These are phyloP conservation scores for Meyerozyma athensensis DNA, from an alignment of 1,139 yeast species.

Conservation along the genomic window DNA sequence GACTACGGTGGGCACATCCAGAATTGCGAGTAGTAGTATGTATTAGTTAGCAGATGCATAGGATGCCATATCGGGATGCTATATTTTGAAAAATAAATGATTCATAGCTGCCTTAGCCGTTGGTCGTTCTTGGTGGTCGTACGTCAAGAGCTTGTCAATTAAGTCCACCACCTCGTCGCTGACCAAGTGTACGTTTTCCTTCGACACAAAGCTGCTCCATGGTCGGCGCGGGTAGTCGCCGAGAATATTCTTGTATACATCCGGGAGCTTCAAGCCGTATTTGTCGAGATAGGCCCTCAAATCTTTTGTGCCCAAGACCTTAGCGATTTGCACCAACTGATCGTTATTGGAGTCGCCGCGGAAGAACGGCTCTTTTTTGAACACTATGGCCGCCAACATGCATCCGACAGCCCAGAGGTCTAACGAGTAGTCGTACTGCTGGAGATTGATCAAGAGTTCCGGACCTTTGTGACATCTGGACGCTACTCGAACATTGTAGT, in stretches of 20 bases:
- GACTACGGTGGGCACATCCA: no score
- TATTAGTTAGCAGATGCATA: no score
- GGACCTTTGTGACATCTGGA: conserved; percentile 99
- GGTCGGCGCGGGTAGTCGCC: conserved; percentile 80
- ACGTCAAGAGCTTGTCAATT: conserved; percentile 75
- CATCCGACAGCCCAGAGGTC: conserved; percentile 98
- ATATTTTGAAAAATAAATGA: conserved; percentile 35
- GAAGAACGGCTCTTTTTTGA: conserved; percentile 95
- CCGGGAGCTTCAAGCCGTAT: conserved; percentile 71
- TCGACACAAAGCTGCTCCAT: conserved; percentile 80
- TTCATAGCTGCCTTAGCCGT: conserved; percentile 95
- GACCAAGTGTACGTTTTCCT: conserved; percentile 66
- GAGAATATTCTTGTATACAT: conserved; percentile 71
- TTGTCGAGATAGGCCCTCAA: conserved; percentile 67
- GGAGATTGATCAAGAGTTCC: conserved; percentile 87
- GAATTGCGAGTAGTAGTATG: no score
- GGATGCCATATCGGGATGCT: no score
- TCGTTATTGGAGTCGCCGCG: conserved; percentile 96
- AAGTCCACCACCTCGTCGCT: conserved; percentile 73
- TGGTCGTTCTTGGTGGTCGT: conserved; percentile 91
- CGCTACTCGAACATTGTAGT: conserved; percentile 95
- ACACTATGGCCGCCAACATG: conserved; percentile 95
- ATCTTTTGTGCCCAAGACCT: conserved; percentile 88
- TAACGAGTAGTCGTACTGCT: conserved; percentile 89
- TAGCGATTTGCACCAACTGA: conserved; percentile 90